Base-by-base conservation (phyloP, 139 green algal genomes). In the Asterochloris sp. region DNA sequence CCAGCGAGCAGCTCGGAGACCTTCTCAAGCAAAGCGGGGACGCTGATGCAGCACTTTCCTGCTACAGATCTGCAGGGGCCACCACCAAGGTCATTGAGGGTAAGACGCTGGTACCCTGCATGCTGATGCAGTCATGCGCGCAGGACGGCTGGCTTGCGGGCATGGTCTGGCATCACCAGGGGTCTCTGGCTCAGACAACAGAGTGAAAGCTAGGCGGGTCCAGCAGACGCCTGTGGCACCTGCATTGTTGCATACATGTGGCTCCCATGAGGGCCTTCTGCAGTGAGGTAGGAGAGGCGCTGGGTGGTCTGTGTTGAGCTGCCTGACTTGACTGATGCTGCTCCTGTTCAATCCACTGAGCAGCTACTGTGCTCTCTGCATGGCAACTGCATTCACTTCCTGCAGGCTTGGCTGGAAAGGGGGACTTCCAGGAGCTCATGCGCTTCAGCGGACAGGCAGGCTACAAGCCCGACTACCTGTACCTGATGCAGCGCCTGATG, bases 1-100 rank as follows among this genome's bases (percentile, higher is more conserved):
- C 94, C 60, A 95, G 89, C 80, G 97, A 99, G 89, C 93, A 98
- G 88, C 91, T 99, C 74, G 97, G 97, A 19, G 97, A 99, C 85
- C 83, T 99, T 69, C 88, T 99, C 81, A 94, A 89, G 80, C 83
- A 82, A 14, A 83, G 86, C 14, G 90, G 91, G n/a, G 95, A 98
- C 76, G 94, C 94, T 76, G 97, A 99, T 84, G 92, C 97, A 73
- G 96, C 97, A 0, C 92, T 98, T 54, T 94, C 90, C 69, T 92
- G 98, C 27, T 99, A 97, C 90, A 90, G 95, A 78, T 89, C 91
- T 78, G 89, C 89, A 73, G 88, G 90, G n/a, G 91, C 94, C 13
- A 93, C 91, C 77, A 82, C 83, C 82, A 98, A 98, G 89, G 79
- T 90, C 78, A 86, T 90, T 62, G 86, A 92, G 83, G 85, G 83